Base-by-base conservation (phyloP, 1,139 yeast genomes). In the Scheffersomyces titani region DNA sequence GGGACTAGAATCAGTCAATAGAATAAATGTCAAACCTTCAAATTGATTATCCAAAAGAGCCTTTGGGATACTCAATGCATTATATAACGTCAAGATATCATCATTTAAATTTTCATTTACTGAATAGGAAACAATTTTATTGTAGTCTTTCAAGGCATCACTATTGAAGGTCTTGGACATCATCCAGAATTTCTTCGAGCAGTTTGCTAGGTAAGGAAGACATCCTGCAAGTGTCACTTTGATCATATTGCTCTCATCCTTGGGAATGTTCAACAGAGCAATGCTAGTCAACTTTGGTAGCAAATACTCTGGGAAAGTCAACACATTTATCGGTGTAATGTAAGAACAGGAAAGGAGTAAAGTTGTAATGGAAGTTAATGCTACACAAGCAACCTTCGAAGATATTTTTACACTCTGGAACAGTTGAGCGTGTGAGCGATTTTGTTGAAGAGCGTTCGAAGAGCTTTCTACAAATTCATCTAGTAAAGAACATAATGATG, bases 281-380 rank as follows among this genome's bases (percentile, higher is more conserved):
- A 89, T 71, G 9, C 72, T 70, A 30, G 82, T 75, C 3, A 94
- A 68, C 57, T 89, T 83, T 0, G 98, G 98, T 16, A 92, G 69
- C 21, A 94, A 76, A 67, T 92, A 94, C 64, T 93, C 97, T 0
- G 92, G 85, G 65, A 92, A 91, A 7, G 92, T 74, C 51, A 86
- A 81, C 21, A 85, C 88, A 67, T 94, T 93, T 45, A 92, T 82
- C 0, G 96, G 91, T 0, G 90, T 87, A 19, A 92, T 80, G 2
- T 81, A 80, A n/a, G 85, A 83, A 52, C 93, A 89, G 56, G 89
- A 78, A 24, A 78, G 72, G 19, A 92, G 70, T 7, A 94, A 72
- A 45, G 90, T 91, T 0, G 90, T 82, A 36, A 87, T 68, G 1
- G 85, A 72, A 54, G 80, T 76, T n/a, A 90, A 63, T 0, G 92